Conservation (phyloP, 345 rosid genomes). For the Lumnitzera racemosa region DNA sequence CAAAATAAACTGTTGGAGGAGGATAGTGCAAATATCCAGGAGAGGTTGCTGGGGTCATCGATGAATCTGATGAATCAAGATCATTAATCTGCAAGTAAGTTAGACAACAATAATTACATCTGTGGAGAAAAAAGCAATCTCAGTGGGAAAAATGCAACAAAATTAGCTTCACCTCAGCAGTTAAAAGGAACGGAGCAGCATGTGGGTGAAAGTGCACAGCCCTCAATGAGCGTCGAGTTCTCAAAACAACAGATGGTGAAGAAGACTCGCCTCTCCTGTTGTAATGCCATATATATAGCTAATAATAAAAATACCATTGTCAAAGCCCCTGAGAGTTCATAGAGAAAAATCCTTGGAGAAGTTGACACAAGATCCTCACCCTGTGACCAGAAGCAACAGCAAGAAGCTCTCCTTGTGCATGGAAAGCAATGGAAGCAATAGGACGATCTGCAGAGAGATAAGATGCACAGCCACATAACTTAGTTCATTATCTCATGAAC, state of each 20-base stretch:
- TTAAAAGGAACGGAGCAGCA: conserved; percentile 66
- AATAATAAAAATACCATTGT: conserved; percentile 19
- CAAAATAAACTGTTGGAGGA: conserved; percentile 50
- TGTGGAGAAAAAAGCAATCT: conserved; percentile 2
- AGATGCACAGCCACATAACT: conserved; percentile 6
- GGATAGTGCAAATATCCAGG: conserved; percentile 60
- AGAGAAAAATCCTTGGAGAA: neutral
- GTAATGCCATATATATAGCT: conserved; percentile 73
- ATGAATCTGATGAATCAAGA: conserved; percentile 65
- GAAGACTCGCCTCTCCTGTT: conserved; percentile 52
- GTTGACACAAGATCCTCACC: conserved; percentile 26
- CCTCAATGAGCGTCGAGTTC: conserved; percentile 60
- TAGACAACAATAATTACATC: conserved; percentile 15
- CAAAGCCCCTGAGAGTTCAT: conserved; percentile 4
- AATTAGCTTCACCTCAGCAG: conserved; percentile 53
- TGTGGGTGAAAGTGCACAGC: conserved; percentile 80
- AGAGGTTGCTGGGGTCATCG: conserved; percentile 56
- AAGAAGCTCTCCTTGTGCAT: conserved; percentile 66
- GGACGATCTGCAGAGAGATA: conserved; percentile 46
- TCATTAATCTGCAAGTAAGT: conserved; percentile 65
- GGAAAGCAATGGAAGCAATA: conserved; percentile 79
- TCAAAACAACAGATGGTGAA: conserved; percentile 52
- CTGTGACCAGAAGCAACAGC: conserved; percentile 81
- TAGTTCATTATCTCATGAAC: neutral
- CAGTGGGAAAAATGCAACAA: conserved; percentile 13